A percentile compares a stretch with the other conserved stretches of the same genome.
Evolutionary conservation across 345 rosid genomes (phyloP).

Genomic region (Moricandia moricandioides): DNA sequence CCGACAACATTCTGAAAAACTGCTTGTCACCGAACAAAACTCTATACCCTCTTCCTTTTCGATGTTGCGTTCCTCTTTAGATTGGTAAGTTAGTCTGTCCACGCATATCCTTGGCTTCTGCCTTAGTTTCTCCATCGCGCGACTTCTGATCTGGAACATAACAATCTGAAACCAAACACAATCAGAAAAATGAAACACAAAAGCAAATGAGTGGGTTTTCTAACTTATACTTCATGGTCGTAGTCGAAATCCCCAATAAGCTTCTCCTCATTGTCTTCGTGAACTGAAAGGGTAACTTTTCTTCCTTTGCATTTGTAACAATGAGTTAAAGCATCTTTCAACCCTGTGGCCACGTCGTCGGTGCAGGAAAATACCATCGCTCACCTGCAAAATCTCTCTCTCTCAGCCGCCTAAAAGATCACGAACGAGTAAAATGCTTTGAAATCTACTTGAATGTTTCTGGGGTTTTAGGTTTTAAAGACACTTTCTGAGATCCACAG

Average conservation of each 20-base stretch:
- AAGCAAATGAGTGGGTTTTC: neutral
- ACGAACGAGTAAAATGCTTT: conserved; percentile 1
- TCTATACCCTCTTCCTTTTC: conserved; percentile 41
- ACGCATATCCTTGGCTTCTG: conserved; percentile 44
- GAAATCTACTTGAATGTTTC: neutral
- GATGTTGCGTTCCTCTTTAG: conserved; percentile 19
- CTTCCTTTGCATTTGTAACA: conserved; percentile 31
- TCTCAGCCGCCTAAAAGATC: neutral
- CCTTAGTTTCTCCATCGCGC: conserved; percentile 76
- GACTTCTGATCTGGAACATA: conserved; percentile 61
- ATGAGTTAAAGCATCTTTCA: conserved; percentile 25
- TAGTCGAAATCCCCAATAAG: neutral
- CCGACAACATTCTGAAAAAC: conserved; percentile 55
- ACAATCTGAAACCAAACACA: conserved; percentile 44
- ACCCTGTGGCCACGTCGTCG: conserved; percentile 15
- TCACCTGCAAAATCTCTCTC: conserved; percentile 15
- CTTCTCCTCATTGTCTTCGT: conserved; percentile 23
- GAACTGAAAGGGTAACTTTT: conserved; percentile 9
- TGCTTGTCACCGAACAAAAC: conserved; percentile 59
- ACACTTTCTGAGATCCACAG: neutral
- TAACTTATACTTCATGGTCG: conserved; percentile 29
- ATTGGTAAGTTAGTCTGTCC: conserved; percentile 47
- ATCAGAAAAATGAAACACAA: neutral
- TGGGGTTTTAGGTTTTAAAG: neutral
- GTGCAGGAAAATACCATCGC: conserved; percentile 31